phyloP scores from a whole-genome alignment of 2,329 filamentous ascomycete genomes.

The Aspergillus oerlinghausenensis region DNA sequence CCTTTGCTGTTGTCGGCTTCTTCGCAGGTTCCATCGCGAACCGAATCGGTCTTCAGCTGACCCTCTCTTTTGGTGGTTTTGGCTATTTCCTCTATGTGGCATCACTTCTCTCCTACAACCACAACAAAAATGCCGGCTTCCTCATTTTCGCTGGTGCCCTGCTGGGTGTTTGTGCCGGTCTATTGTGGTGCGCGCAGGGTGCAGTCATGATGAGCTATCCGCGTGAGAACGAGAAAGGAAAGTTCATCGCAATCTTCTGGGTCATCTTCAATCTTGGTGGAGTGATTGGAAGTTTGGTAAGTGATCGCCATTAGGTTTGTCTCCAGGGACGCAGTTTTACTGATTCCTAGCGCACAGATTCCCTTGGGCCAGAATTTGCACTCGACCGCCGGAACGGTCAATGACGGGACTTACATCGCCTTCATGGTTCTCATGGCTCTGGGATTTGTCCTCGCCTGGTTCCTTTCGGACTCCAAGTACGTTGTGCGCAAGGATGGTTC shows the following conservation, averaged over 20 bases:
- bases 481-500: conserved; percentile 74
- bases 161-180: conserved; percentile 46
- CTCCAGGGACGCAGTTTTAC: background rate
- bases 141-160: conserved; percentile 47
- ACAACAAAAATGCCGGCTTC: conserved; percentile 45
- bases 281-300: conserved; percentile 72
- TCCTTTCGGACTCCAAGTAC: conserved; percentile 65
- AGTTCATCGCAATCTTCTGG: conserved; percentile 90
- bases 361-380: conserved; percentile 46
- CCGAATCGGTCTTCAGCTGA: conserved; percentile 40
- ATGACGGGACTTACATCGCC: conserved; percentile 78
- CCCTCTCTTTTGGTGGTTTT: conserved; percentile 44
- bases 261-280: conserved; percentile 90
- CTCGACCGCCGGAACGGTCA: conserved; percentile 36
- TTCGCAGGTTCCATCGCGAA: conserved; percentile 53
- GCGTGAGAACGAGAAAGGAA: conserved; percentile 72
- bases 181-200: conserved; percentile 50
- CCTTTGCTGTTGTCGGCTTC: conserved; percentile 63
- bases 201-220: conserved; percentile 73
- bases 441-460: conserved; percentile 65
- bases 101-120: conserved; percentile 48
- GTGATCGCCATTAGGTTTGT: conserved; percentile 17
- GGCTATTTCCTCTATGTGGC: conserved; percentile 48
- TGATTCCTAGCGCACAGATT: conserved; percentile 24
- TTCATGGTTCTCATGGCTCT: conserved; percentile 78